A percentile compares a stretch with the other conserved stretches of the same genome.
phyloP scores from a whole-genome alignment of 2,329 filamentous ascomycete genomes.

The Neonectria ditissima region DNA sequence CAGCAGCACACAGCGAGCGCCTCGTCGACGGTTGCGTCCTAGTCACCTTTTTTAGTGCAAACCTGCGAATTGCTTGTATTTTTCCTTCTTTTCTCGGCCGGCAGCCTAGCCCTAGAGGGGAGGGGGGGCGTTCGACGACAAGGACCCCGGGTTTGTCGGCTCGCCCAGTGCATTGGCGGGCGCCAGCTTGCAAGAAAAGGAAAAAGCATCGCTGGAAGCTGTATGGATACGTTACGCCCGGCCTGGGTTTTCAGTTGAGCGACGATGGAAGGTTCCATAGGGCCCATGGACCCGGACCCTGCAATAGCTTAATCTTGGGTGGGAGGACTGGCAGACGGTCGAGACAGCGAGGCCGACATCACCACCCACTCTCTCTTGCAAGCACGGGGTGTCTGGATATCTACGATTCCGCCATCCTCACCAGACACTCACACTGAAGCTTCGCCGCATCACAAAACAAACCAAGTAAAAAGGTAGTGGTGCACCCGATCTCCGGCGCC shows the following conservation, averaged over 20 bases:
- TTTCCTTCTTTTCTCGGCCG: not conserved
- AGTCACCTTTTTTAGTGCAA: not conserved
- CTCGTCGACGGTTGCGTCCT: not conserved
- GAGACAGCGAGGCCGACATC: not conserved
- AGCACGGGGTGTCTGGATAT: not conserved
- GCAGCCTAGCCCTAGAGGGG: not conserved
- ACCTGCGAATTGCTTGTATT: not conserved
- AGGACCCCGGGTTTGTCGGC: slow-evolving; percentile 16
- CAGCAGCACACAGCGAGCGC: not conserved
- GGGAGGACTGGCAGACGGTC: too few relatives aligned
- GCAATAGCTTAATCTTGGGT: slow-evolving; percentile 15
- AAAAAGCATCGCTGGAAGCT: slow-evolving; percentile 2
- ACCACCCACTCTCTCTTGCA: not conserved
- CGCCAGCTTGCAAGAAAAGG: not conserved
- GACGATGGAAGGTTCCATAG: not conserved
- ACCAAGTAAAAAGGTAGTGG: not conserved
- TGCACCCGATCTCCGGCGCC: not conserved
- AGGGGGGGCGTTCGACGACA: not conserved
- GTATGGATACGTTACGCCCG: slow-evolving; percentile 4
- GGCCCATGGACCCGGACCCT: slow-evolving; percentile 9
- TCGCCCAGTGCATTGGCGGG: not conserved
- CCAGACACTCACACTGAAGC: too few relatives aligned
- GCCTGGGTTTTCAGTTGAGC: slow-evolving; percentile 19
- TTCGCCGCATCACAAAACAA: too few relatives aligned
- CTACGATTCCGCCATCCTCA: not conserved